A percentile compares a stretch with the other conserved stretches of the same genome.
phyloP scores from a whole-genome alignment of 208 protist genomes.

The Trypanosomatidae sp. region DNA sequence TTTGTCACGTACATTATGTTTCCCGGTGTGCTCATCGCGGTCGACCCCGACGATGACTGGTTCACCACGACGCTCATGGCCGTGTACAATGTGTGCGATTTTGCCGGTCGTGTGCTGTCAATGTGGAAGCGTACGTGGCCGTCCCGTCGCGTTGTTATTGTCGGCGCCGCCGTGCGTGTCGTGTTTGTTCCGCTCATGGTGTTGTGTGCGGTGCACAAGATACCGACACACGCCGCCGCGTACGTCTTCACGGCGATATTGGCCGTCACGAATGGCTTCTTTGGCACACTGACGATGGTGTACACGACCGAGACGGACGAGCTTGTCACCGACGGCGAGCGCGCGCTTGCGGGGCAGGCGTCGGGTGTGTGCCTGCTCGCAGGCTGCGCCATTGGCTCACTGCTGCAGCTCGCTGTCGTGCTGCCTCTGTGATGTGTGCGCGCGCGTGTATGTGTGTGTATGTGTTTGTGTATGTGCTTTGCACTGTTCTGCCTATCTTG shows the following conservation, averaged over 20 bases:
- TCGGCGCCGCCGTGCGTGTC: conserved; percentile 22
- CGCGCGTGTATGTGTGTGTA: too few species aligned
- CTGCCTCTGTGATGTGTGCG: conserved; percentile 11
- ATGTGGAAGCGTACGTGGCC: conserved; percentile 35
- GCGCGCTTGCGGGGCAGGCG: conserved; percentile 46
- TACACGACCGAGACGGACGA: conserved; percentile 32
- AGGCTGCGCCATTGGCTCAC: conserved; percentile 43
- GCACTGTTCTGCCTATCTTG: too few species aligned
- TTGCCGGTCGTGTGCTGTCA: conserved; percentile 25
- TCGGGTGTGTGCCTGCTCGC: conserved; percentile 39
- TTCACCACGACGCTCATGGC: conserved; percentile 65
- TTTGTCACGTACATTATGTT: conserved; percentile 57
- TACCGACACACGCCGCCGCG: conserved; percentile 23
- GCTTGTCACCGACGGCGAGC: conserved; percentile 31
- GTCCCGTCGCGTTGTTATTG: conserved; percentile 15
- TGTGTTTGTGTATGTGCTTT: too few species aligned
- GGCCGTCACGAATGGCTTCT: conserved; percentile 67
- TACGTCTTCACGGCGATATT: conserved; percentile 40
- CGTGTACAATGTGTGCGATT: conserved; percentile 54
- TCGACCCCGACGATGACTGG: conserved; percentile 34
- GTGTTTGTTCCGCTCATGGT: conserved; percentile 61
- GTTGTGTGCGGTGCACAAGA: conserved; percentile 39
- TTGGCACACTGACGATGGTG: conserved; percentile 60
- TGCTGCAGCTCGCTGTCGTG: conserved; percentile 43
- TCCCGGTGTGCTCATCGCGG: conserved; percentile 49